Conservation (phyloP, 768 basidiomycete genomes). For the Podaxis mareebaensis region DNA sequence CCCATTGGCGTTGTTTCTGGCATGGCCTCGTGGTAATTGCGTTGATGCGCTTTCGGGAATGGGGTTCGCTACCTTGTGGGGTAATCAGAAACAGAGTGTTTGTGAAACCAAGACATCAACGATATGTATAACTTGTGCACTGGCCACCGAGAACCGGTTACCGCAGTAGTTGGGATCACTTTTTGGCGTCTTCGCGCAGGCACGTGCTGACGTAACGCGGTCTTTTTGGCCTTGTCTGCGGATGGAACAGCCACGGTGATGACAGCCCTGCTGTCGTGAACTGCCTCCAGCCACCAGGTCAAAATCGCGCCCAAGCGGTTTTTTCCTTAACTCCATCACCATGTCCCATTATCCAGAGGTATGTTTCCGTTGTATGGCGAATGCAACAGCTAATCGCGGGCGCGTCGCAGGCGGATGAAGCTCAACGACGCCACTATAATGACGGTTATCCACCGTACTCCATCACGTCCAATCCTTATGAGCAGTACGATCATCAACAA, state of each 20-base stretch:
- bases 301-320: conserved; percentile 1
- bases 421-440: conserved; percentile 62
- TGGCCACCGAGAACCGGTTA: no score
- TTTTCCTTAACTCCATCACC: background rate
- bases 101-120: background rate
- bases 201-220: conserved; percentile 4
- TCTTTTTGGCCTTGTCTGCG: conserved; percentile 9
- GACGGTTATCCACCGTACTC: conserved; percentile 62
- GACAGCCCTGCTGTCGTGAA: background rate
- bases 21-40: background rate
- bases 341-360: conserved; percentile 41
- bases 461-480: conserved; percentile 39
- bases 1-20: background rate
- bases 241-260: conserved; percentile 3
- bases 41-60: background rate
- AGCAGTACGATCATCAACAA: conserved; percentile 36
- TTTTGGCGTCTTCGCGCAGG: background rate
- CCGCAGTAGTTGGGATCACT: no score
- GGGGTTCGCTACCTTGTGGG: background rate
- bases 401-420: conserved; percentile 58
- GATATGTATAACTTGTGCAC: background rate
- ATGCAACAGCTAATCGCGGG: background rate
- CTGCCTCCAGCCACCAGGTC: conserved; percentile 9
- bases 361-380: background rate
- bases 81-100: background rate